phyloP scores from a whole-genome alignment of 2,329 filamentous ascomycete genomes.

The Neurospora sp. region DNA sequence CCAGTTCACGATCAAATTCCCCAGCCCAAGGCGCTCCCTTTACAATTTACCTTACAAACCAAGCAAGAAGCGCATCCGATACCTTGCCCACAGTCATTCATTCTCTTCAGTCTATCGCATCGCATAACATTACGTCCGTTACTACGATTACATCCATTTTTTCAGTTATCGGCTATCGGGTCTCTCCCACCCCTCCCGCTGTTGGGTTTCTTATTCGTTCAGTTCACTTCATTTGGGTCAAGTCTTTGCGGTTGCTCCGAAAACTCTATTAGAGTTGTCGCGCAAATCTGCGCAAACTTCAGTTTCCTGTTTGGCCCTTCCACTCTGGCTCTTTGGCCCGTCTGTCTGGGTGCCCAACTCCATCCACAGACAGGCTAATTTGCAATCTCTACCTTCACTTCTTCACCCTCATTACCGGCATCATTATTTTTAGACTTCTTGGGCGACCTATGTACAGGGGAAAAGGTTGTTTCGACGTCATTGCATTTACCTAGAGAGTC shows the following conservation, averaged over 20 bases:
- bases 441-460: not conserved
- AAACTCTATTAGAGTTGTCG: not conserved
- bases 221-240: not conserved
- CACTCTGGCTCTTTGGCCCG: not conserved
- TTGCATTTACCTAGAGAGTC: not conserved
- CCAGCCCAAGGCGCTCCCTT: not conserved
- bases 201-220: not conserved
- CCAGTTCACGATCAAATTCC: not conserved
- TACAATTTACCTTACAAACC: not conserved
- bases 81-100: not conserved
- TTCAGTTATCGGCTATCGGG: not conserved
- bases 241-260: not conserved
- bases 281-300: not conserved
- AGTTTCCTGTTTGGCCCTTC: not conserved
- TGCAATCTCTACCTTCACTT: not conserved
- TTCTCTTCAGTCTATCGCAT: not conserved
- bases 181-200: not conserved
- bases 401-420: not conserved
- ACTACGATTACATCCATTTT: not conserved
- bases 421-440: not conserved
- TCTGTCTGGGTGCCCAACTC: not conserved
- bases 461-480: not conserved
- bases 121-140: not conserved
- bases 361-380: not conserved
- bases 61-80: not conserved